These are phyloP conservation scores for Ricinus communis DNA, from an alignment of 345 rosid species.

Conservation along the genomic window DNA sequence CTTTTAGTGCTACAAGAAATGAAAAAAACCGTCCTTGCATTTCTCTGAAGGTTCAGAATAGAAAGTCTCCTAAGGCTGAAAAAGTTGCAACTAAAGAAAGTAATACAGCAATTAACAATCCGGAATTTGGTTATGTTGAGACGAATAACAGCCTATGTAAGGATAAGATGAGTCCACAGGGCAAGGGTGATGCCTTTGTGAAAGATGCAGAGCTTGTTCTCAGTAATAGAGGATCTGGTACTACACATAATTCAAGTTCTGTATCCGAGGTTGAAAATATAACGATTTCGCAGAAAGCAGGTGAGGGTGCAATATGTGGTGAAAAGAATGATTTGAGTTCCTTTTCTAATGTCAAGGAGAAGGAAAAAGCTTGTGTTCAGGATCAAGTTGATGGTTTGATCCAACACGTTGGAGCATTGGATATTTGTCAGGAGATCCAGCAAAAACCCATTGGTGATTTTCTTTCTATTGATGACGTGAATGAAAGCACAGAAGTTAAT, in stretches of 20 bases:
- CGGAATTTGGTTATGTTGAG: slow-evolving; percentile 9
- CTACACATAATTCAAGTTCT: slow-evolving; percentile 11
- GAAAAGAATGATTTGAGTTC: slow-evolving; percentile 7
- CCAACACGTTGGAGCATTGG: slow-evolving; percentile 19
- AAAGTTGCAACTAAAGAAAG: slow-evolving; percentile 19
- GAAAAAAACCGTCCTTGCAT: slow-evolving; percentile 33
- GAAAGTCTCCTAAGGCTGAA: slow-evolving; percentile 34
- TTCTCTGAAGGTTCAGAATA: slow-evolving; percentile 43
- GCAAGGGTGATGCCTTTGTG: not conserved
- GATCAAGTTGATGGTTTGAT: slow-evolving; percentile 27
- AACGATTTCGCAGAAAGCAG: slow-evolving; percentile 14
- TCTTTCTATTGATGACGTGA: not conserved
- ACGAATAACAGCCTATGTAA: slow-evolving; percentile 9
- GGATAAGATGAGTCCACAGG: slow-evolving; percentile 6
- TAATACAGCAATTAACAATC: slow-evolving; percentile 4
- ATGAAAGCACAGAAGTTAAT: slow-evolving; percentile 5
- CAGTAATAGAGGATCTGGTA: slow-evolving; percentile 12
- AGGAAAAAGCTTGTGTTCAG: slow-evolving; percentile 20
- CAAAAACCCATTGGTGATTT: slow-evolving; percentile 14
- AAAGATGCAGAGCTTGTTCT: slow-evolving; percentile 11
- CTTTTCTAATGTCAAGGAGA: slow-evolving; percentile 12
- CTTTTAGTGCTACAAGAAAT: slow-evolving; percentile 39
- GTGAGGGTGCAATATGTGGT: slow-evolving; percentile 7
- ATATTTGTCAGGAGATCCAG: slow-evolving; percentile 14
- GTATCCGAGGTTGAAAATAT: slow-evolving; percentile 16